Base-by-base conservation (phyloP, 805 yeast species). In the Candida nanaspora region DNA sequence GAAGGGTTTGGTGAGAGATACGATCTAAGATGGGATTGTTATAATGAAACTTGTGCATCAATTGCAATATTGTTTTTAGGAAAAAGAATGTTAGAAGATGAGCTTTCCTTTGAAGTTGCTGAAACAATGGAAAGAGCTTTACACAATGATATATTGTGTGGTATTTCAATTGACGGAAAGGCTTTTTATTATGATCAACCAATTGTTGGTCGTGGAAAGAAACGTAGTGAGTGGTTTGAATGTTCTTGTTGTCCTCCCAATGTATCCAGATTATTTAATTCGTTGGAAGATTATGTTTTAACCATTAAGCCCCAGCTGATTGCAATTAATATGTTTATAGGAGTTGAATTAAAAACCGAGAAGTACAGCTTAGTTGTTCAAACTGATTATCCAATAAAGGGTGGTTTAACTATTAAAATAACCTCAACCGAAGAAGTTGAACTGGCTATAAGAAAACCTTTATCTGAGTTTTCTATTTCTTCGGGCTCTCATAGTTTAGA, bases 171-270 rank as follows among this genome's bases (percentile, higher is more conserved):
- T 19, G 46, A 48, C 35, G 60, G 60, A 7, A 43, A 41, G 10
- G 40, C 51, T 13, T 54, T 50, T 35, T 51, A 38, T 38, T 55
- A 55, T 33, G 45, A 50, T 27, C 53, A 55, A 23, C 60, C 53
- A 14, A 28, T 55, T 4, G 33, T 40, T 29, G 55, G 56, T 1
- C 15, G 22, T 4, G 49, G 43, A 3, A 40, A 34, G 9, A 38
- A 41, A 27, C 41, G 60, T 37, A 44, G 45, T 31, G 43, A 40
- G 13, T 55, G 57, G 58, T 55, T 55, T 32, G 39, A 19, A 18
- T 33, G 42, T 38, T 41, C 51, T 15, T 55, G 60, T 40, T 55
- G 60, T 40, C 60, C 60, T 10, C 58, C 58, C 19, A 55, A 55
- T 37, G 54, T 52, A 20, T 46, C 57, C 2, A 48, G 54, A 22